Conservation (phyloP, 208 protist species). For the Trichomonas tenax region DNA sequence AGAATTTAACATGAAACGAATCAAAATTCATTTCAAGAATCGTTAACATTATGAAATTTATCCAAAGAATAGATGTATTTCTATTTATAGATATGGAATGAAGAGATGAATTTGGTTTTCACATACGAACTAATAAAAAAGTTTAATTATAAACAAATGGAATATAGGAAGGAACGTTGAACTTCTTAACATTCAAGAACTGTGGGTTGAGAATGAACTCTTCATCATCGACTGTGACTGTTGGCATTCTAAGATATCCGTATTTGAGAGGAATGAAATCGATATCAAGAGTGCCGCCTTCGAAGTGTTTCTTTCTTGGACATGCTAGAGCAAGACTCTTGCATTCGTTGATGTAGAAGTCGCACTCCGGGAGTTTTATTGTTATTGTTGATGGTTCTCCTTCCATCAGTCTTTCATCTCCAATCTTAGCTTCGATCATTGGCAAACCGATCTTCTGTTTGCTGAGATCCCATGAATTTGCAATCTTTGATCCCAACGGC, state of each 20-base stretch:
- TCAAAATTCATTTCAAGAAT: too few relatives aligned
- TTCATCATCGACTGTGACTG: not conserved
- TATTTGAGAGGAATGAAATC: not conserved
- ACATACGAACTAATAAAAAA: too few relatives aligned
- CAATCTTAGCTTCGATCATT: not conserved
- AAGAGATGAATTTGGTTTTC: too few relatives aligned
- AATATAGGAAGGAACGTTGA: not conserved
- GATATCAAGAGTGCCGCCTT: not conserved
- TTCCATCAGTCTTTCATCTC: not conserved
- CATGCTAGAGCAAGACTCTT: not conserved
- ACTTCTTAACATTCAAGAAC: not conserved
- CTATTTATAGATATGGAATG: too few relatives aligned
- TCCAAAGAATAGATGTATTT: too few relatives aligned
- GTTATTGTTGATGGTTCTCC: not conserved
- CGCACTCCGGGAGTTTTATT: not conserved
- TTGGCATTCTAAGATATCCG: not conserved
- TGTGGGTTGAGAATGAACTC: not conserved
- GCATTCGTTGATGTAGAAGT: not conserved
- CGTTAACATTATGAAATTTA: too few relatives aligned
- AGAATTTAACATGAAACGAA: too few relatives aligned
- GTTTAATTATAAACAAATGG: not conserved
- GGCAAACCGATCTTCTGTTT: not conserved
- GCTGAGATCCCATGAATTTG: not conserved
- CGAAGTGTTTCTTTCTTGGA: not conserved
- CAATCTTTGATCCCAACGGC: not conserved